phyloP scores from a whole-genome alignment of 495 filamentous ascomycete genomes.

The Aspergillus conjunctus region DNA sequence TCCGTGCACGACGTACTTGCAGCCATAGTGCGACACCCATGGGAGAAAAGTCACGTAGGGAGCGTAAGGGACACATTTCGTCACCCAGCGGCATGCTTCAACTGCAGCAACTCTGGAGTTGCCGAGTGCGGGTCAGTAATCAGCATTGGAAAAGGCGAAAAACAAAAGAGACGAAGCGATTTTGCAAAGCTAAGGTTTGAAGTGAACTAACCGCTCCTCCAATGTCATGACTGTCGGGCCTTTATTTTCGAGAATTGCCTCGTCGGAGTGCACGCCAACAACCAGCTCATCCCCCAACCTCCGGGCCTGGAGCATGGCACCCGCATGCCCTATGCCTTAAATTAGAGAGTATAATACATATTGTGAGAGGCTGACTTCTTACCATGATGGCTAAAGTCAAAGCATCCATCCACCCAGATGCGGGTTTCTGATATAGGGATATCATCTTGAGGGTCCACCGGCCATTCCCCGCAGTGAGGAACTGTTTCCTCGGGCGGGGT shows the following conservation, averaged over 20 bases:
- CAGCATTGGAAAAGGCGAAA: neutral
- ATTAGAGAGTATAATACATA: conserved; percentile 13
- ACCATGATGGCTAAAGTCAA: conserved; percentile 98
- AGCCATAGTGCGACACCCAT: conserved; percentile 94
- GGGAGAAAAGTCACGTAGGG: conserved; percentile 93
- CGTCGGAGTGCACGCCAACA: conserved; percentile 92
- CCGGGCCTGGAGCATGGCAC: conserved; percentile 93
- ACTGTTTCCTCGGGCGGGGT: conserved; percentile 36
- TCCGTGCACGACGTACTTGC: conserved; percentile 89
- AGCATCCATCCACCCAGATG: conserved; percentile 98
- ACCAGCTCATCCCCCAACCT: conserved; percentile 81
- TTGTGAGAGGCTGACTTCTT: conserved; percentile 20
- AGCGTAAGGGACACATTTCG: conserved; percentile 76
- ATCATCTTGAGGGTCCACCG: conserved; percentile 66
- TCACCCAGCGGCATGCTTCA: conserved; percentile 93
- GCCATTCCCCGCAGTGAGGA: conserved; percentile 60
- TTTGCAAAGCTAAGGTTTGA: neutral
- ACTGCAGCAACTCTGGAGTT: conserved; percentile 69
- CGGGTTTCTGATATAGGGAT: conserved; percentile 64
- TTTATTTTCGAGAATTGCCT: conserved; percentile 94
- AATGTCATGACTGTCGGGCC: conserved; percentile 97
- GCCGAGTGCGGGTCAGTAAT: conserved; percentile 28
- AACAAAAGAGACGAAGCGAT: neutral
- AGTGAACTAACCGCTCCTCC: conserved; percentile 67
- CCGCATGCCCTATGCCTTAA: conserved; percentile 74